A percentile compares a stretch with the other conserved stretches of the same genome.
Conservation (phyloP, 73 alveolate genomes). For the Stentor coeruleus region DNA sequence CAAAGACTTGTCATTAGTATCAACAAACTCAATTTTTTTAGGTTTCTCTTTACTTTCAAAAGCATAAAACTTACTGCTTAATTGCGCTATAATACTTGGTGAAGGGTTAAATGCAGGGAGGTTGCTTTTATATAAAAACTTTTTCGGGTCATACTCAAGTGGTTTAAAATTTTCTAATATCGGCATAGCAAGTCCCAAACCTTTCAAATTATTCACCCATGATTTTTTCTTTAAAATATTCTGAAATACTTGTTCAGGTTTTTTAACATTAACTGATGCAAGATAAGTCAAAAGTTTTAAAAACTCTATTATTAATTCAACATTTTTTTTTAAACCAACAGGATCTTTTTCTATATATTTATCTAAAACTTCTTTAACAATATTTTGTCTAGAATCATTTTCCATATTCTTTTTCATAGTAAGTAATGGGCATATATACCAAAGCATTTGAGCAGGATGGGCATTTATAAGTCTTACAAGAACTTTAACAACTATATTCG, state of each 20-base stretch:
- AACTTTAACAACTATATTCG: not conserved
- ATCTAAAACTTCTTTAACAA: not conserved
- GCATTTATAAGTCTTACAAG: not conserved
- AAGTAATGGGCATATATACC: not conserved
- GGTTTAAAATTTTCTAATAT: not conserved
- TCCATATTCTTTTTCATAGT: not conserved
- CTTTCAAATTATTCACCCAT: no score
- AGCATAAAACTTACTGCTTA: no score
- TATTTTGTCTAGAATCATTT: not conserved
- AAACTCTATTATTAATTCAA: not conserved
- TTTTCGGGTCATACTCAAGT: no score
- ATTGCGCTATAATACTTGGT: not conserved
- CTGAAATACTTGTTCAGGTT: not conserved
- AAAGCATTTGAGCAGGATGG: conserved; percentile 28
- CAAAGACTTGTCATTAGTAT: conserved; percentile 46
- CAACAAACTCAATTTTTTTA: conserved; percentile 59
- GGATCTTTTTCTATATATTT: not conserved
- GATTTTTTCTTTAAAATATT: not conserved
- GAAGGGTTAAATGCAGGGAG: not conserved
- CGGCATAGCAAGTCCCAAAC: not conserved
- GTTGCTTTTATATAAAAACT: not conserved
- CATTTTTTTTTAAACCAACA: not conserved
- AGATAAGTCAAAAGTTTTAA: not conserved
- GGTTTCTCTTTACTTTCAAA: conserved; percentile 59
- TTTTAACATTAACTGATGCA: not conserved